Base-by-base conservation (phyloP, 1,284 basidiomycete genomes). In the Trametes versicolor region DNA sequence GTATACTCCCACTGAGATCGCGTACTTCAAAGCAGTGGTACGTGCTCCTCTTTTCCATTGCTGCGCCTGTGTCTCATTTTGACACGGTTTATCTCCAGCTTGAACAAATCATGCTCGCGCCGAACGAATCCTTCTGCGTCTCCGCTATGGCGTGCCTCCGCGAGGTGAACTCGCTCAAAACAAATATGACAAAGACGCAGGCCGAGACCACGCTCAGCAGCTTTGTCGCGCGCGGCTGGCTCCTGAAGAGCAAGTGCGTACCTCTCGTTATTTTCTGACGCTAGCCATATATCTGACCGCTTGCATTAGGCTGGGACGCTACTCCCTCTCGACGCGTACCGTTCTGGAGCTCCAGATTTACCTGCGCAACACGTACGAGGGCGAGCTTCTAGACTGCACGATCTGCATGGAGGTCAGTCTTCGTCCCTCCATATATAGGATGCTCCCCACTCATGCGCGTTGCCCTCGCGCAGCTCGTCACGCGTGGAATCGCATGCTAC, bases 81-180 rank as follows among this genome's bases (percentile, higher is more conserved):
- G 4, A 29, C 43, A 34, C 36, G 45, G 8, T 37, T 50, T n/a
- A n/a, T n/a, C 21, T 29, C 2, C 70, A 96, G 94, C 84, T 97
- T 48, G 92, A 96, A 72, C 91, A 92, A 79, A 96, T 97, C 72
- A 92, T 96, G 85, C 83, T 91, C 15, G 91, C 94, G 10, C 87
- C 90, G 9, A 84, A 85, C 48, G 87, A 92, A 71, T 81, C 90
- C 0, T 97, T 85, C 75, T 93, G 90, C 6, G 82, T 95, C 4
- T 89, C 91, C 0, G 92, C 92, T 2, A 78, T 93, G 29, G 89
- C 88, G 4, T 94, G 94, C 0, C 80, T 94, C 41, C 87, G 90
- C 57, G 92, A 94, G 78, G 85, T 88, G 29, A 82, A 80, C 64
- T 73, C 82, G 37, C 78, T 93, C 48, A 89, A 88, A 72, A 79